phyloP scores from a whole-genome alignment of 202 grass and related monocot species.

The Digitaria exilis region DNA sequence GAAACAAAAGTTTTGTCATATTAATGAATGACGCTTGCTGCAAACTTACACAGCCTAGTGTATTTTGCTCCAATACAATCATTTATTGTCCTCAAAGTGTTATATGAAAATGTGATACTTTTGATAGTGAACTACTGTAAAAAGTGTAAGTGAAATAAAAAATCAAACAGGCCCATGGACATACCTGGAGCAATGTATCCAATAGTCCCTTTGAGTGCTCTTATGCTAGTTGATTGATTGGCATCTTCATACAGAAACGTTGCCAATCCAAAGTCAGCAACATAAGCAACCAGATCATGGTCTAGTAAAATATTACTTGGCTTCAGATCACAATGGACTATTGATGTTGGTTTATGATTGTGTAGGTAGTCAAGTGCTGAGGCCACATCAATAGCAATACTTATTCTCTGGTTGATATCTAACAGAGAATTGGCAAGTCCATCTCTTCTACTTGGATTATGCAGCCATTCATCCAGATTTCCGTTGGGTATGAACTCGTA shows the following conservation, averaged over 20 bases:
- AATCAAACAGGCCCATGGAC: too few relatives aligned
- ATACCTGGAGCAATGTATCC: slow-evolving; percentile 59
- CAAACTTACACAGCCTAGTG: background rate
- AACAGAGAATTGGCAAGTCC: background rate
- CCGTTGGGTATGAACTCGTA: slow-evolving; percentile 32
- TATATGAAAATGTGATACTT: background rate
- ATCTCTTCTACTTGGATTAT: slow-evolving; percentile 23
- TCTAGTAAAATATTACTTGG: slow-evolving; percentile 57
- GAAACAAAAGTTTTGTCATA: background rate
- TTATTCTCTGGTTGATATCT: slow-evolving; percentile 28
- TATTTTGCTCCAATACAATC: background rate
- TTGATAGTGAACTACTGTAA: too few relatives aligned
- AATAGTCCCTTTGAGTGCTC: slow-evolving; percentile 38
- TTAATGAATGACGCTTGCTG: background rate
- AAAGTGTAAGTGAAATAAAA: too few relatives aligned
- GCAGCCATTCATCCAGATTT: slow-evolving; percentile 42
- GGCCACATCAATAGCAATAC: slow-evolving; percentile 44
- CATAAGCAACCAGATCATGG: slow-evolving; percentile 38
- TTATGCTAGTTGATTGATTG: slow-evolving; percentile 26
- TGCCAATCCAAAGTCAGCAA: slow-evolving; percentile 51
- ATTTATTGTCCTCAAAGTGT: too few relatives aligned
- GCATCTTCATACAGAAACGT: slow-evolving; percentile 16
- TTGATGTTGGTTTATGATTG: background rate
- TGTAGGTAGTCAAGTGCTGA: slow-evolving; percentile 49
- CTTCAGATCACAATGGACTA: slow-evolving; percentile 55